Base-by-base conservation (phyloP, 345 rosid genomes). In the Rhizophora apiculata region DNA sequence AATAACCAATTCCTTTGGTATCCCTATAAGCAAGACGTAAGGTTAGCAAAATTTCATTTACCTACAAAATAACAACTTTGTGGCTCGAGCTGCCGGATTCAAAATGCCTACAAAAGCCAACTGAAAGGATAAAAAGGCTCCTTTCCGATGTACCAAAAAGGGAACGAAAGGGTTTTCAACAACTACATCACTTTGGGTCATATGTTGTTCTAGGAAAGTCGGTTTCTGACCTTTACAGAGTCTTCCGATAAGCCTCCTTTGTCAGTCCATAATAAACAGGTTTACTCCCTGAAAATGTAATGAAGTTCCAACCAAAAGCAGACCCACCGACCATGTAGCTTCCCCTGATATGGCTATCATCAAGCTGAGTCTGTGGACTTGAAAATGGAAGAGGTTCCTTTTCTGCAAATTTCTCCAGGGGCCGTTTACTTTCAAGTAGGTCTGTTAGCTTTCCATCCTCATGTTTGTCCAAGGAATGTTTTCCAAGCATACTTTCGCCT, bases 271-370 rank as follows among this genome's bases (percentile, higher is more conserved):
- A 72, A 36, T 78, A 73, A 73, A 72, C 74, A 39, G 71, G 71
- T 15, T 43, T 65, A 55, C 71, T 5, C 16, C 81, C 77, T 24
- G 34, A 43, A 55, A 53, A 78, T 46, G 81, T 78, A 26, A 78
- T 61, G 77, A 72, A 78, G 32, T 78, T 78, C 81, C 81, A 73
- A 67, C 72, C 81, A 63, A 54, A 73, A 55, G 52, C 69, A 27
- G 78, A 73, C 30, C 81, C 78, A 11, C 75, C 78, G 5, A 73
- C 66, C 16, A 78, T 24, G 39, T 73, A 73, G 68, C 81, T 78
- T 53, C 31, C 34, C 24, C 69, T 68, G 61, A 7, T 11, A 62
- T 60, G 72, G 21, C 48, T 37, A 53, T 39, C 68, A 31, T 32
- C 60, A 7, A 24, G 43, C 61, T 27, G 48, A 32, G 46, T 19